Conservation (phyloP, 345 rosid genomes). For the Capsella bursapastoris region DNA sequence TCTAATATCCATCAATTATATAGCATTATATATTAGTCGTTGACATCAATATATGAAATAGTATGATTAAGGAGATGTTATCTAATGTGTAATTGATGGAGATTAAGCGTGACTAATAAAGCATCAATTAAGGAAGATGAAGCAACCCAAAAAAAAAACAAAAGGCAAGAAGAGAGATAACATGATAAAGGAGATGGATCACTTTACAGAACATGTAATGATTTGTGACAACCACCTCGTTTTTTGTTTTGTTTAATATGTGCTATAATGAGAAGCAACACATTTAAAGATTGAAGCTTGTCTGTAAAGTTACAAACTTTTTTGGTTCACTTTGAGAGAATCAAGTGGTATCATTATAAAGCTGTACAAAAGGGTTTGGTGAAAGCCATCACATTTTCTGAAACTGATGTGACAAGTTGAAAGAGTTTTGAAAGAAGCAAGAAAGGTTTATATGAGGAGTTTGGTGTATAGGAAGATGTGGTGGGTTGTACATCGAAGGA, state of each 20-base stretch:
- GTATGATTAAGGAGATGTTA: background rate
- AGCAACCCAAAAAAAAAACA: background rate
- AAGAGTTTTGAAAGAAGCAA: slow-evolving; percentile 15
- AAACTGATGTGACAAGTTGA: slow-evolving; percentile 34
- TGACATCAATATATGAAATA: background rate
- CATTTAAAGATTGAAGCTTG: slow-evolving; percentile 43
- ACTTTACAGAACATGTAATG: slow-evolving; percentile 48
- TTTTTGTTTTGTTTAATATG: background rate
- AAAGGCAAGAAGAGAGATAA: slow-evolving; percentile 32
- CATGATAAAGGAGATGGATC: slow-evolving; percentile 22
- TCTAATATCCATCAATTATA: too few species aligned
- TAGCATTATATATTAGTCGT: slow-evolving; percentile 11
- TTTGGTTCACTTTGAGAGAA: slow-evolving; percentile 35
- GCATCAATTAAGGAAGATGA: slow-evolving; percentile 36
- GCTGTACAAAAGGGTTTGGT: slow-evolving; percentile 37
- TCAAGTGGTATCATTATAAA: slow-evolving; percentile 41
- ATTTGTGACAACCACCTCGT: slow-evolving; percentile 45
- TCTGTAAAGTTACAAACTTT: slow-evolving; percentile 44
- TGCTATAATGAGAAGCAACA: slow-evolving; percentile 40
- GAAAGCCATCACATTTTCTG: slow-evolving; percentile 38
- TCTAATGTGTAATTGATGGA: background rate
- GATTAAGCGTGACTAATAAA: slow-evolving; percentile 46
- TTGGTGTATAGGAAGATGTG: slow-evolving; percentile 43
- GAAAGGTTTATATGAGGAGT: slow-evolving; percentile 36
- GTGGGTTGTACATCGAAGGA: slow-evolving; percentile 41